Evolutionary conservation across 2,329 filamentous ascomycete species (phyloP).

Genomic region (Trichophyton rubrum): DNA sequence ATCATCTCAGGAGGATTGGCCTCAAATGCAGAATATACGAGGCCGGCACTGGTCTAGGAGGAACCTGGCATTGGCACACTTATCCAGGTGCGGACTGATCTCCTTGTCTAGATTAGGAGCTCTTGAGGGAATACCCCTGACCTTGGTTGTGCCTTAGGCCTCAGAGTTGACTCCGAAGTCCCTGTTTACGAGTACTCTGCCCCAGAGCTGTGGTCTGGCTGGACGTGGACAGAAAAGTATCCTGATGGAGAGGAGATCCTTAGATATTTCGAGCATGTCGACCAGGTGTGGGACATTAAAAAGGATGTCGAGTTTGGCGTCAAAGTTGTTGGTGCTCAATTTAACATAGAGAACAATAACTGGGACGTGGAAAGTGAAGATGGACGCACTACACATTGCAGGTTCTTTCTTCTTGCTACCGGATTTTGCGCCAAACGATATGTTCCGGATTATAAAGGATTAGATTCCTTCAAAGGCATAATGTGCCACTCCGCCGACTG

Average conservation of each 20-base stretch:
- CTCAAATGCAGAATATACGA: slow-evolving; percentile 41
- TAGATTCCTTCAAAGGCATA: slow-evolving; percentile 41
- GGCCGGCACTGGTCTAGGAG: slow-evolving; percentile 40
- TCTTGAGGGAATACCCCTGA: neutral
- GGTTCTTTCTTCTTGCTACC: slow-evolving; percentile 36
- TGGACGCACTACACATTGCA: slow-evolving; percentile 29
- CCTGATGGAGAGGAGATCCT: slow-evolving; percentile 28
- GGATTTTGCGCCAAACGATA: slow-evolving; percentile 38
- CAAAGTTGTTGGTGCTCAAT: slow-evolving; percentile 32
- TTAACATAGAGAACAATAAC: slow-evolving; percentile 22
- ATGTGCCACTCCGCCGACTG: slow-evolving; percentile 51
- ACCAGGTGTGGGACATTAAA: slow-evolving; percentile 32
- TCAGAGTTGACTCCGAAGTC: slow-evolving; percentile 41
- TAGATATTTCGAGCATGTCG: slow-evolving; percentile 38
- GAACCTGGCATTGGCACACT: slow-evolving; percentile 46
- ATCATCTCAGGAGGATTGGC: slow-evolving; percentile 40
- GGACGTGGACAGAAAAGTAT: slow-evolving; percentile 31
- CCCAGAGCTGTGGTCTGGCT: slow-evolving; percentile 37
- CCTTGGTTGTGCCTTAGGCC: slow-evolving; percentile 26
- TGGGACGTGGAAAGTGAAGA: slow-evolving; percentile 37
- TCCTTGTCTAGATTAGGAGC: neutral
- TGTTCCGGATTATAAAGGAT: slow-evolving; percentile 30
- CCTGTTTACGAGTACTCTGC: slow-evolving; percentile 44
- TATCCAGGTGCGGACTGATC: slow-evolving; percentile 35
- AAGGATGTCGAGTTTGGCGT: slow-evolving; percentile 37